phyloP scores from a whole-genome alignment of 73 alveolate species.

The Breviolum minutum region DNA sequence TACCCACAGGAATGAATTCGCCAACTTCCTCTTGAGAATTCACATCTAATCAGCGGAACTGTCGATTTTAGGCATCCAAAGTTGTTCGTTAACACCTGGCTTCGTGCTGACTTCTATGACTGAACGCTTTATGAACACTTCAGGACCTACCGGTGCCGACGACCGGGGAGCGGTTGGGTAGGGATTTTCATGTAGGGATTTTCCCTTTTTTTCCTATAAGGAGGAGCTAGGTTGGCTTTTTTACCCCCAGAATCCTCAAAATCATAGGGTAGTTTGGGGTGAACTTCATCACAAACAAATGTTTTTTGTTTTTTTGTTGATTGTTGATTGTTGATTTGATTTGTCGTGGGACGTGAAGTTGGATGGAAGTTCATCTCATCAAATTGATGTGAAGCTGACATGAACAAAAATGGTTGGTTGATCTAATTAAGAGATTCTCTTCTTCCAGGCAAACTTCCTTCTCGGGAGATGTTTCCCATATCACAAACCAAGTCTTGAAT shows the following conservation, averaged over 20 bases:
- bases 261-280: background rate
- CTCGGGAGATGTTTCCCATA: no score
- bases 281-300: background rate
- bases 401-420: no score
- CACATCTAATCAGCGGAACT: no score
- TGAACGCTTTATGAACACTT: background rate
- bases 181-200: background rate
- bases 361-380: no score
- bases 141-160: background rate
- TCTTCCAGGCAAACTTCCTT: no score
- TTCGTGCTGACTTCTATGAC: slow-evolving; percentile 67
- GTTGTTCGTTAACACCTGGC: slow-evolving; percentile 85
- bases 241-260: background rate
- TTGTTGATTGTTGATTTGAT: no score
- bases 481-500: no score
- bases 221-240: background rate
- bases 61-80: slow-evolving; percentile 17
- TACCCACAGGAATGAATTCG: background rate
- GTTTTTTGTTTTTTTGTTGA: background rate
- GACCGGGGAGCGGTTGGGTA: background rate
- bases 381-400: no score
- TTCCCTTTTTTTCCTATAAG: background rate
- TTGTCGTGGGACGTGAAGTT: no score
- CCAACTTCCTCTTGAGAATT: background rate
- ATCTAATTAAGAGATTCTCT: no score